phyloP scores from a whole-genome alignment of 2,329 filamentous ascomycete genomes.

The Hymenotorrendiella dingleyae region DNA sequence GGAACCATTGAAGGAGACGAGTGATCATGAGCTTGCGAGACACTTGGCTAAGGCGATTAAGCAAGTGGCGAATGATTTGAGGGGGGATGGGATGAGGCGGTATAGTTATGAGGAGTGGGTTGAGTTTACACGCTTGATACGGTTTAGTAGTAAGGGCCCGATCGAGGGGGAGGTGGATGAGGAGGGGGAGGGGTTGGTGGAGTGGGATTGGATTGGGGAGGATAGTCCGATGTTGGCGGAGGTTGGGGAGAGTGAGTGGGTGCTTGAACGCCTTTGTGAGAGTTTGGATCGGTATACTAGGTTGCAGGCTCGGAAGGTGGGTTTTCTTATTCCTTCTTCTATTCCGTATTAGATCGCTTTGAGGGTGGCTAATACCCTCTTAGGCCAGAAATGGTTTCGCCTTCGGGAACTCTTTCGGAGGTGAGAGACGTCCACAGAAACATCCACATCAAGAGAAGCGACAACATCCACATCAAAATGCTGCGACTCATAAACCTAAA shows the following conservation, averaged over 20 bases:
- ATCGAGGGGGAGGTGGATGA: slow-evolving; percentile 37
- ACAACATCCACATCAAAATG: too few species aligned
- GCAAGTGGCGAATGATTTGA: slow-evolving; percentile 47
- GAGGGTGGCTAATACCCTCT: background rate
- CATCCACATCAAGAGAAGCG: background rate
- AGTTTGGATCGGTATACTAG: slow-evolving; percentile 43
- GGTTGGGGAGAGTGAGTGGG: slow-evolving; percentile 59
- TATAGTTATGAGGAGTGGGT: slow-evolving; percentile 67
- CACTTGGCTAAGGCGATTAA: slow-evolving; percentile 53
- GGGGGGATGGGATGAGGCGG: slow-evolving; percentile 38
- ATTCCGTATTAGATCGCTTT: background rate
- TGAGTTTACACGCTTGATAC: slow-evolving; percentile 57
- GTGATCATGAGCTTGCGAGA: slow-evolving; percentile 45
- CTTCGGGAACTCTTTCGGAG: background rate
- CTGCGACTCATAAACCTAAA: too few species aligned
- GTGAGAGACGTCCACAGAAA: background rate
- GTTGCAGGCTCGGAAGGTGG: slow-evolving; percentile 23
- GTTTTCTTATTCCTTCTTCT: background rate
- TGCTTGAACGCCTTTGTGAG: slow-evolving; percentile 60
- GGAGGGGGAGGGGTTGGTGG: slow-evolving; percentile 51
- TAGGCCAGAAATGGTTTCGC: background rate
- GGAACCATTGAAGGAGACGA: slow-evolving; percentile 25
- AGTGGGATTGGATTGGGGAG: slow-evolving; percentile 70
- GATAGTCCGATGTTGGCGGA: slow-evolving; percentile 61
- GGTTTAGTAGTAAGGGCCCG: slow-evolving; percentile 40